Base-by-base conservation (phyloP, 2,329 filamentous ascomycete genomes). In the Hysterium pulicare region DNA sequence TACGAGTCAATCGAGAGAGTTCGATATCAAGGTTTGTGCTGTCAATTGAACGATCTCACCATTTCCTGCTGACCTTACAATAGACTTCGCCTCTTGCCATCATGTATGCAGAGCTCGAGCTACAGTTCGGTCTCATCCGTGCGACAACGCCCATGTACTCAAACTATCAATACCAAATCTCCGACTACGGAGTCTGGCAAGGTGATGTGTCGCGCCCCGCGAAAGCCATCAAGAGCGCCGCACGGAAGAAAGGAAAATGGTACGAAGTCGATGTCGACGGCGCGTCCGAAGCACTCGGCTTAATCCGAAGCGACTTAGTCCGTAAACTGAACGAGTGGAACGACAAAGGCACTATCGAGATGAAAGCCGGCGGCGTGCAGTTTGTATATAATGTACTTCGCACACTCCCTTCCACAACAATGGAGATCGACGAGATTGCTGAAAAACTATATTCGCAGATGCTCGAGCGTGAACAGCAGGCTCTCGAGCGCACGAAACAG, bases 51-150 rank as follows among this genome's bases (percentile, higher is more conserved):
- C 6, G 17, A 74, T 47, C 24, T 26, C 26, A 11, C 9, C 16
- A 10, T 0, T 62, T 62, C 26, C 46, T 58, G 33, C 49, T 48
- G 7, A 51, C 40, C 10, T 26, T 24, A 19, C 38, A 42, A 33
- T 44, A 51, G 26, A 46, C 62, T 1, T 75, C 63, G 2, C 69
- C 75, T 0, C 62, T 83, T 5, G 64, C 66, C 30, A 75, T 78
- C 38, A 71, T 83, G 13, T 80, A 81, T 39, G 78, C 80, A 0
- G 73, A 77, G n/a, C 64, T 84, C 1, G 81, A 84, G 53, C 66
- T 84, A 4, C 74, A 73, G 2, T 82, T 80, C 45, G 67, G 68
- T 0, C 65, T 83, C 0, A 68, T 84, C 22, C 71, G 81, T 17
- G 78, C 74, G 13, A 75, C 72, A 15, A 83, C 73, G 0, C 78